Conservation (phyloP, 495 filamentous ascomycete species). For the Neurospora sp. region DNA sequence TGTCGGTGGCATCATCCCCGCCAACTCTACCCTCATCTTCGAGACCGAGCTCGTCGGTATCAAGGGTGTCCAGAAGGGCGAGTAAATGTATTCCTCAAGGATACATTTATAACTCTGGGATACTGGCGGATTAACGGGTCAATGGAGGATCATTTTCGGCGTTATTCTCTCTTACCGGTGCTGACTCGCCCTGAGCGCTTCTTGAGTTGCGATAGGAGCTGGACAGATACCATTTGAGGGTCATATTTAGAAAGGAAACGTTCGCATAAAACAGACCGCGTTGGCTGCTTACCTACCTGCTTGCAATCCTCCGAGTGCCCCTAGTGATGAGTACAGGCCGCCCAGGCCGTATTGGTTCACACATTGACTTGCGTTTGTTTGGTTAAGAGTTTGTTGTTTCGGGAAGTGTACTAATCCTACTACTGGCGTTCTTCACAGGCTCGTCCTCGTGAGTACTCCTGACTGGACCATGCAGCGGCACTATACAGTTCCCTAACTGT, state of each 20-base stretch:
- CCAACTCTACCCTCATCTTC: slow-evolving; percentile 45
- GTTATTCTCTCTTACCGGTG: not conserved
- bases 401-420: not conserved
- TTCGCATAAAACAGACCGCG: not conserved
- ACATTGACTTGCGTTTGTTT: not conserved
- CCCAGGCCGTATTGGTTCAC: not conserved
- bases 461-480: slow-evolving; percentile 2
- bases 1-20: slow-evolving; percentile 51
- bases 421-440: not conserved
- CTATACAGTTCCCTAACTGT: slow-evolving; percentile 25
- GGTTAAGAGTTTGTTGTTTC: not conserved
- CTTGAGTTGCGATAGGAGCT: not conserved
- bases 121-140: not conserved
- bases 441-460: not conserved
- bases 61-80: slow-evolving; percentile 45
- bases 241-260: not conserved
- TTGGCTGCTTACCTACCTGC: not conserved
- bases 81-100: not conserved
- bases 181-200: not conserved
- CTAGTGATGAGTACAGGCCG: not conserved
- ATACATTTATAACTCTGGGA: not conserved
- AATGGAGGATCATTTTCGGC: not conserved
- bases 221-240: not conserved
- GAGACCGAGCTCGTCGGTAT: slow-evolving; percentile 77
- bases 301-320: not conserved